phyloP scores from a whole-genome alignment of 768 basidiomycete species.

The Leccinum uliginosum region DNA sequence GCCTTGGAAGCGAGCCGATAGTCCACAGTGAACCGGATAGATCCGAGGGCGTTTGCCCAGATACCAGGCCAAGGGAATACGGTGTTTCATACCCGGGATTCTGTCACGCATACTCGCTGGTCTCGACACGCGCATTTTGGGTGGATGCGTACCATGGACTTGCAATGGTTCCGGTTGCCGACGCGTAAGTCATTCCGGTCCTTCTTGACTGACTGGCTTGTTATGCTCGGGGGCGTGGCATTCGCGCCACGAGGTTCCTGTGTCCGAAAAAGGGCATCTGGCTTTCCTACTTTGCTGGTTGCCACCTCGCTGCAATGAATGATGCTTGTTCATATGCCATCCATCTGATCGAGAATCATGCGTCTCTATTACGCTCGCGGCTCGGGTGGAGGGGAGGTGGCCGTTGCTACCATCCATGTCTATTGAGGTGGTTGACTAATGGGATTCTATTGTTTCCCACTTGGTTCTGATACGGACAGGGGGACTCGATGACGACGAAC shows the following conservation, averaged over 20 bases:
- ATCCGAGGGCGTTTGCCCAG: not conserved
- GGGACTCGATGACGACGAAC: not conserved
- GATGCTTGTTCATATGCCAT: slow-evolving; percentile 15
- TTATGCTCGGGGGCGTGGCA: slow-evolving; percentile 5
- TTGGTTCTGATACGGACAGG: not conserved
- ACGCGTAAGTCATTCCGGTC: slow-evolving; percentile 50
- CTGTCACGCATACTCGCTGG: slow-evolving; percentile 48
- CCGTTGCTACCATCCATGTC: slow-evolving; percentile 19
- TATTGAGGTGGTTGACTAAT: slow-evolving; percentile 10
- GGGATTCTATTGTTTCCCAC: not conserved
- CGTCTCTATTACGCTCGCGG: slow-evolving; percentile 7
- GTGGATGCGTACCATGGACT: slow-evolving; percentile 79
- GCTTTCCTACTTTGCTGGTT: slow-evolving; percentile 7
- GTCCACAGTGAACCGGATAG: not conserved
- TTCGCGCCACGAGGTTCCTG: slow-evolving; percentile 17
- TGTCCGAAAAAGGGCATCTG: slow-evolving; percentile 8
- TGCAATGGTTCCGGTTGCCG: slow-evolving; percentile 82
- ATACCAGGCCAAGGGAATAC: slow-evolving; percentile 1
- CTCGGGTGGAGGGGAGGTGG: slow-evolving; percentile 10
- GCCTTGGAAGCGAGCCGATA: not conserved
- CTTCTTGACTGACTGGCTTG: not conserved
- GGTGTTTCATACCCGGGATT: slow-evolving; percentile 27
- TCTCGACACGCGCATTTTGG: slow-evolving; percentile 79
- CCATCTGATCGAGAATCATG: slow-evolving; percentile 17
- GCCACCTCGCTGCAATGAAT: slow-evolving; percentile 7